phyloP scores from a whole-genome alignment of 1,284 basidiomycete genomes.

The Anthracocystis walkeri region DNA sequence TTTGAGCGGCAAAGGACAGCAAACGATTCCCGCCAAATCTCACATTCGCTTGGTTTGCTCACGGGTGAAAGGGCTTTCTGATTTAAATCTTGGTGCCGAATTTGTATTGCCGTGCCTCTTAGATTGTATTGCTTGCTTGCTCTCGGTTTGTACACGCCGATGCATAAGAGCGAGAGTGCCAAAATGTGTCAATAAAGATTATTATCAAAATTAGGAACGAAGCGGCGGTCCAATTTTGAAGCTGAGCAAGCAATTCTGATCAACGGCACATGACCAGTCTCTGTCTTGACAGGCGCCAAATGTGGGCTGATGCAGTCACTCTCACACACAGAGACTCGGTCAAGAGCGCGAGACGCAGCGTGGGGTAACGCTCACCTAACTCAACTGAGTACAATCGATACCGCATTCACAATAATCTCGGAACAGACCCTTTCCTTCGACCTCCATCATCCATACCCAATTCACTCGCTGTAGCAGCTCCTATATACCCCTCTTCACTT shows the following conservation, averaged over 20 bases:
- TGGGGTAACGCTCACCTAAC: too few species aligned
- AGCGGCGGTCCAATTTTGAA: constrained; percentile 4
- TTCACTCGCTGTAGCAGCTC: not conserved
- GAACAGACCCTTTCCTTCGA: not conserved
- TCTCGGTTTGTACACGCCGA: too few species aligned
- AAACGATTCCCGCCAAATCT: too few species aligned
- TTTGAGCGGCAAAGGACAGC: too few species aligned
- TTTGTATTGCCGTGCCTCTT: too few species aligned
- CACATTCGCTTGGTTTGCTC: too few species aligned
- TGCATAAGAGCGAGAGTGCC: not conserved
- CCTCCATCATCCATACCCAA: not conserved
- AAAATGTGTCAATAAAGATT: not conserved
- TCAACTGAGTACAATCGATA: not conserved
- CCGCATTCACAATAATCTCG: not conserved
- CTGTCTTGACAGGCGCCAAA: not conserved
- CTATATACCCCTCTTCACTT: not conserved
- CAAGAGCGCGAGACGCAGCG: too few species aligned
- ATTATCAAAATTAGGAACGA: not conserved
- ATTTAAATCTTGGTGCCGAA: too few species aligned
- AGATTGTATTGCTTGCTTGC: too few species aligned
- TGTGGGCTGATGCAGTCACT: too few species aligned
- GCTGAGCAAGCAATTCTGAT: constrained; percentile 4
- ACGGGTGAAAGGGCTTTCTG: too few species aligned
- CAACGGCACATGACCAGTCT: not conserved
- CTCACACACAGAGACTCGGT: too few species aligned